A percentile compares a stretch with the other conserved stretches of the same genome.
Evolutionary conservation across 495 filamentous ascomycete genomes (phyloP).

Genomic region (Glutinoglossum americanum): DNA sequence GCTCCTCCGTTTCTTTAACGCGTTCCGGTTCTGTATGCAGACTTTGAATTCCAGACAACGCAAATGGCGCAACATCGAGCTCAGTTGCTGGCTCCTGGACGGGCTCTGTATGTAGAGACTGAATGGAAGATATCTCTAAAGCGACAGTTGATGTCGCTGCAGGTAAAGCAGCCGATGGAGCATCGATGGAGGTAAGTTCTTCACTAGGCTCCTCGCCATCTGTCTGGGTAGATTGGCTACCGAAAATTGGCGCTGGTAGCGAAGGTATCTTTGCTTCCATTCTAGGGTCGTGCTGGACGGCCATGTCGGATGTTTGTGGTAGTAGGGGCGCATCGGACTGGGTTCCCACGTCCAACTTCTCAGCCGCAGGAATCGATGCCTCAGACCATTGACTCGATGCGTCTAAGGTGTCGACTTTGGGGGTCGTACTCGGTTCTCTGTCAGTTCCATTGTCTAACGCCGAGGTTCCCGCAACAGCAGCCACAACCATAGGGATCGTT

Average conservation of each 20-base stretch:
- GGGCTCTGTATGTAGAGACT: slow-evolving; percentile 7
- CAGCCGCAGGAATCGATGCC: background rate
- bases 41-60: background rate
- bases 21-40: background rate
- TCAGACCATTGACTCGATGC: slow-evolving; percentile 3
- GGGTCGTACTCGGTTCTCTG: background rate
- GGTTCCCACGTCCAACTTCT: background rate
- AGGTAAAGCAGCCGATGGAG: background rate
- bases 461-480: background rate
- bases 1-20: background rate
- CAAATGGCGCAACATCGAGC: background rate
- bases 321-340: background rate
- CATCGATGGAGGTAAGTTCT: background rate
- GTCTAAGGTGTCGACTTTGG: background rate
- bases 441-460: background rate
- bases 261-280: background rate
- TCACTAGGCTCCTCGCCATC: background rate
- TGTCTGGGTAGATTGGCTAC: background rate
- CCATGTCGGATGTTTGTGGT: background rate
- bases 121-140: slow-evolving; percentile 13
- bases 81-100: background rate
- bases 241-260: background rate
- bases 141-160: background rate
- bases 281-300: background rate
- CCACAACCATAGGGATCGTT: background rate